These are phyloP conservation scores for Phytophthora pinifolia DNA, from an alignment of 352 stramenopile species.

Conservation along the genomic window DNA sequence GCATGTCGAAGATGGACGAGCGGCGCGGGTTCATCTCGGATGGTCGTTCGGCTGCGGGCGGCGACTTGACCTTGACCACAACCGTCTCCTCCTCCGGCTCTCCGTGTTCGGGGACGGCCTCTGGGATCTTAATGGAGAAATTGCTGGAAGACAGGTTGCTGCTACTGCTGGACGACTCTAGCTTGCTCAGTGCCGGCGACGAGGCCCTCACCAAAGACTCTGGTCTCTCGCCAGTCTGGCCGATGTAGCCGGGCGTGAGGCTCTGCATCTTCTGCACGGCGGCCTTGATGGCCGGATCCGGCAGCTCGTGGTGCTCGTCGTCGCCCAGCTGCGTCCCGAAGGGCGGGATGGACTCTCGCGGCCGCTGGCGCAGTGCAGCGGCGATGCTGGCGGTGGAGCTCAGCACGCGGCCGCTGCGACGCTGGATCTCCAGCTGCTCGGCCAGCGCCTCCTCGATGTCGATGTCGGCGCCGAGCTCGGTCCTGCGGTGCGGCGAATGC, in stretches of 20 bases:
- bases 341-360: constrained; percentile 29
- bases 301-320: constrained; percentile 23
- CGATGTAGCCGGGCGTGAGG: constrained; percentile 29
- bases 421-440: constrained; percentile 37
- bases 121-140: constrained; percentile 25
- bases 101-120: constrained; percentile 21
- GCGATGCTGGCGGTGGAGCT: constrained; percentile 44
- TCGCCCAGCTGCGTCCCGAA: constrained; percentile 32
- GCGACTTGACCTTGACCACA: constrained; percentile 15
- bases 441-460: constrained; percentile 43
- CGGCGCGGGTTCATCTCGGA: constrained; percentile 33
- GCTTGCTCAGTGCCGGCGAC: constrained; percentile 17
- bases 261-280: constrained; percentile 36
- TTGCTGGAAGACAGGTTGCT: constrained; percentile 22
- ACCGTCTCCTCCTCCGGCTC: constrained; percentile 27
- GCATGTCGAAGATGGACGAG: constrained; percentile 47
- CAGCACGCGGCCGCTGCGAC: constrained; percentile 31
- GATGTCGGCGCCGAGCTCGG: constrained; percentile 31
- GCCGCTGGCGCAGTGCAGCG: constrained; percentile 33
- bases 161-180: constrained; percentile 6
- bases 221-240: constrained; percentile 27
- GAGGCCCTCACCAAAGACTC: constrained; percentile 27
- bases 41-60: constrained; percentile 13
- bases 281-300: constrained; percentile 21
- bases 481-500: constrained; percentile 17